These are phyloP conservation scores for Colletotrichum camelliae DNA, from an alignment of 2,329 filamentous ascomycete genomes.

Conservation along the genomic window DNA sequence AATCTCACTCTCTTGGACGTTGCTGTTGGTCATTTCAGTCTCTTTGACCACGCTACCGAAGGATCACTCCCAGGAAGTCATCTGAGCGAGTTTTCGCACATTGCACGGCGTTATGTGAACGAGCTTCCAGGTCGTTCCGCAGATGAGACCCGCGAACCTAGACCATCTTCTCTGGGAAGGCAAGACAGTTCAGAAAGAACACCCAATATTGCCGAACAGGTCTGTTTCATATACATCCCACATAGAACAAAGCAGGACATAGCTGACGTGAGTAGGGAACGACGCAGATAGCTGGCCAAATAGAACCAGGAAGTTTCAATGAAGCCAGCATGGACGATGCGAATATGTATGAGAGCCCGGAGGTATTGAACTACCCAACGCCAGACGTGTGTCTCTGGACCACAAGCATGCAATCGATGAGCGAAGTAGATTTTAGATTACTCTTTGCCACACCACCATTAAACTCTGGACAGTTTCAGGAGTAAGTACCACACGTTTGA, in stretches of 20 bases:
- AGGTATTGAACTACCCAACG: not conserved
- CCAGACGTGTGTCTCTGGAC: not conserved
- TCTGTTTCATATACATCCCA: not conserved
- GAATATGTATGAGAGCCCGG: not conserved
- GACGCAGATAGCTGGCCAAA: fast-evolving
- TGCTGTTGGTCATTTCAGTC: not conserved
- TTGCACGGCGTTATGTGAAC: not conserved
- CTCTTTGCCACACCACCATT: not conserved
- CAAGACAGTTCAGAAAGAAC: not conserved
- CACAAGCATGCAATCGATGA: not conserved
- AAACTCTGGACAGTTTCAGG: not conserved
- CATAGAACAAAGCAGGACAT: not conserved
- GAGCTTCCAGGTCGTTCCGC: not conserved
- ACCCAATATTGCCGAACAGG: not conserved
- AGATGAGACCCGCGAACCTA: not conserved
- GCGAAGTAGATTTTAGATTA: not conserved
- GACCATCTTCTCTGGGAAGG: not conserved
- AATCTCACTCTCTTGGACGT: not conserved
- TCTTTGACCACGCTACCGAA: not conserved
- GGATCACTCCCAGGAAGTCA: not conserved
- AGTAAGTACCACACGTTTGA: fast-evolving
- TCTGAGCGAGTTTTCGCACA: not conserved
- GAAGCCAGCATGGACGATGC: not conserved
- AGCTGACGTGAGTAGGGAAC: not conserved
- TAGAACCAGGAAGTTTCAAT: not conserved